phyloP scores from a whole-genome alignment of 495 filamentous ascomycete genomes.

The Tuber melanosporum region DNA sequence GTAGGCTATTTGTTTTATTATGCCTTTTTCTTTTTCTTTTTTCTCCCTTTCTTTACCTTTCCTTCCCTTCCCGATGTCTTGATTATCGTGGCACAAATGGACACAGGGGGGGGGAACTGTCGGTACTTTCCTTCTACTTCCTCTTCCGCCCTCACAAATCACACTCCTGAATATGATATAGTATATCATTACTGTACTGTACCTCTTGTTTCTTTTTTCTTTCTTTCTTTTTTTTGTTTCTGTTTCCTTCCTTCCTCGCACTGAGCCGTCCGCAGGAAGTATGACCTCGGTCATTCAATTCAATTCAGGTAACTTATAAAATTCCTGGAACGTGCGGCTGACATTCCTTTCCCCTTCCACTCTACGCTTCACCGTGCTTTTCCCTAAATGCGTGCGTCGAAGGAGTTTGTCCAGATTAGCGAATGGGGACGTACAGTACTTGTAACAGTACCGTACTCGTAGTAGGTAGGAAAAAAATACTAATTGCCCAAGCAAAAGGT shows the following conservation, averaged over 20 bases:
- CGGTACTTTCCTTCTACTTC: neutral
- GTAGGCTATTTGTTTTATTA: conserved; percentile 1
- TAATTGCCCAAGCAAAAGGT: neutral
- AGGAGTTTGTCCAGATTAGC: neutral
- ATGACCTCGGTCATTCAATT: neutral
- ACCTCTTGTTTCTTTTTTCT: too few species aligned
- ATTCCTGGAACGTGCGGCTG: neutral
- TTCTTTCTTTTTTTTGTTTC: neutral
- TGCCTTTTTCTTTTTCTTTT: neutral
- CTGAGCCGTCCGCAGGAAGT: neutral
- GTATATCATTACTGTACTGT: neutral
- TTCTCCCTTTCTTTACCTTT: neutral
- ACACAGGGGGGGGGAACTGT: neutral
- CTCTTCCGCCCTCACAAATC: neutral
- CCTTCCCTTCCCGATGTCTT: neutral
- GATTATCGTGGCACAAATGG: neutral
- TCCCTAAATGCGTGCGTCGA: neutral
- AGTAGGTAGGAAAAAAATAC: neutral
- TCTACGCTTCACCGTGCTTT: neutral
- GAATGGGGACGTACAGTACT: neutral
- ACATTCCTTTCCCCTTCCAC: neutral
- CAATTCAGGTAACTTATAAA: neutral
- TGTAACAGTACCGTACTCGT: neutral
- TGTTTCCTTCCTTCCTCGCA: neutral
- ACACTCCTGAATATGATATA: conserved; percentile 1